Percentiles rank a stretch among this genome's conserved stretches.
These are phyloP conservation scores for Arthroderma sp. DNA, from an alignment of 2,329 filamentous ascomycete species.

Conservation along the genomic window DNA sequence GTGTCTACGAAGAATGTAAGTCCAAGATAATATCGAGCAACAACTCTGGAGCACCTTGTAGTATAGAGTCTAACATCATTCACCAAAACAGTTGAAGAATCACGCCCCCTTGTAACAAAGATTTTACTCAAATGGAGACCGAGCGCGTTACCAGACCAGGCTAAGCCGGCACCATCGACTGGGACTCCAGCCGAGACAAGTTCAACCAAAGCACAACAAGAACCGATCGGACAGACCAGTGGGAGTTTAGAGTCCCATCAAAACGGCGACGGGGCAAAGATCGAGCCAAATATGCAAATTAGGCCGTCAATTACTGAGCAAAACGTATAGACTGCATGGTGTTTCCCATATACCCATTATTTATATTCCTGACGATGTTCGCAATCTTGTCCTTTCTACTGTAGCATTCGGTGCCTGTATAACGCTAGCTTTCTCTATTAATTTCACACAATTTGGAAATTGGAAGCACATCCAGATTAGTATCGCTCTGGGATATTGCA, in stretches of 20 bases:
- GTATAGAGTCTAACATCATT: conserved; percentile 3
- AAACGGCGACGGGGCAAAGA: too few relatives aligned
- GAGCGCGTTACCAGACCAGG: conserved; percentile 17
- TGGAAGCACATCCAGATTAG: too few relatives aligned
- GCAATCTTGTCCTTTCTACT: too few relatives aligned
- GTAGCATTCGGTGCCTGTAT: too few relatives aligned
- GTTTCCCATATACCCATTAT: too few relatives aligned
- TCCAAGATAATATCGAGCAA: conserved; percentile 1
- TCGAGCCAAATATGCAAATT: too few relatives aligned
- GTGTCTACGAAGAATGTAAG: conserved; percentile 44
- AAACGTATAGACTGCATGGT: too few relatives aligned
- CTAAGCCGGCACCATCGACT: neutral
- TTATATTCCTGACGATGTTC: too few relatives aligned
- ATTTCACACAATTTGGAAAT: too few relatives aligned
- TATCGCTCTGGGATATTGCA: neutral
- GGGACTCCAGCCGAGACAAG: conserved; percentile 1
- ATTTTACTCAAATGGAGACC: conserved; percentile 45
- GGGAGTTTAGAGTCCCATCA: too few relatives aligned
- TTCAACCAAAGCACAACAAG: neutral
- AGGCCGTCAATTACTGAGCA: too few relatives aligned
- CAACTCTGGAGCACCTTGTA: neutral
- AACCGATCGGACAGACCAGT: neutral
- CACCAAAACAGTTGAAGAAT: conserved; percentile 29
- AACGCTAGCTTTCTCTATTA: too few relatives aligned
- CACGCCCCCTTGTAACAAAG: conserved; percentile 38